Percentiles rank a stretch among this genome's conserved stretches.
Conservation (phyloP, 2,329 filamentous ascomycete genomes). For the Pseudocercospora pini-densiflorae region DNA sequence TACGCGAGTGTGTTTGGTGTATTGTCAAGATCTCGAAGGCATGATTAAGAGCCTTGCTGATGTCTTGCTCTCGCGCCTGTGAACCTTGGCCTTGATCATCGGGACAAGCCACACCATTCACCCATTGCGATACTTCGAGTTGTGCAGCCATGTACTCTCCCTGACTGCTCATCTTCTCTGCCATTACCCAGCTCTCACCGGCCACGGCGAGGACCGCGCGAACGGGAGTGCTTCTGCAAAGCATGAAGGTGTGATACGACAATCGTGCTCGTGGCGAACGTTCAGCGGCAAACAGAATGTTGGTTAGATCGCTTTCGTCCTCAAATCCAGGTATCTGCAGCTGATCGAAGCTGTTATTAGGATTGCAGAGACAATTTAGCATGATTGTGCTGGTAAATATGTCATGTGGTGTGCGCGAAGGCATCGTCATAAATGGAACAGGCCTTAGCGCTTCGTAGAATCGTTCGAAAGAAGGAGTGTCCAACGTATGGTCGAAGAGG, state of each 20-base stretch:
- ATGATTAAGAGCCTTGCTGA: conserved; percentile 27
- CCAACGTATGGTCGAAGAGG: neutral
- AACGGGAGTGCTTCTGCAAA: conserved; percentile 45
- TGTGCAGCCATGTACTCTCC: conserved; percentile 42
- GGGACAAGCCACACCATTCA: conserved; percentile 15
- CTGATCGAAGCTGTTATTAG: conserved; percentile 9
- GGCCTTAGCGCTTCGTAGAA: conserved; percentile 25
- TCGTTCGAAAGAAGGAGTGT: conserved; percentile 10
- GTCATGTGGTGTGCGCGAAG: conserved; percentile 18
- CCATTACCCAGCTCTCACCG: conserved; percentile 52
- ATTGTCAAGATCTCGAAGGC: conserved; percentile 34
- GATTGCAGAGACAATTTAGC: conserved; percentile 35
- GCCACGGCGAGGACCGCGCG: conserved; percentile 49
- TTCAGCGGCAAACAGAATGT: conserved; percentile 26
- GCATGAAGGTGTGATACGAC: conserved; percentile 42
- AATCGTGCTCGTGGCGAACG: conserved; percentile 25
- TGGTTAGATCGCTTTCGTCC: conserved; percentile 9
- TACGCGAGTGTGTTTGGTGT: conserved; percentile 21
- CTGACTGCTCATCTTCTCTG: conserved; percentile 45
- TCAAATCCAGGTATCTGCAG: conserved; percentile 2
- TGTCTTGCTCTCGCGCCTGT: neutral
- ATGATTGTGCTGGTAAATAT: conserved; percentile 46
- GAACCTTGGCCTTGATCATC: neutral
- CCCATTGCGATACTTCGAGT: conserved; percentile 43
- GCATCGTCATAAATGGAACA: conserved; percentile 11